Conservation (phyloP, 2,329 filamentous ascomycete species). For the Trichoderma koningii region DNA sequence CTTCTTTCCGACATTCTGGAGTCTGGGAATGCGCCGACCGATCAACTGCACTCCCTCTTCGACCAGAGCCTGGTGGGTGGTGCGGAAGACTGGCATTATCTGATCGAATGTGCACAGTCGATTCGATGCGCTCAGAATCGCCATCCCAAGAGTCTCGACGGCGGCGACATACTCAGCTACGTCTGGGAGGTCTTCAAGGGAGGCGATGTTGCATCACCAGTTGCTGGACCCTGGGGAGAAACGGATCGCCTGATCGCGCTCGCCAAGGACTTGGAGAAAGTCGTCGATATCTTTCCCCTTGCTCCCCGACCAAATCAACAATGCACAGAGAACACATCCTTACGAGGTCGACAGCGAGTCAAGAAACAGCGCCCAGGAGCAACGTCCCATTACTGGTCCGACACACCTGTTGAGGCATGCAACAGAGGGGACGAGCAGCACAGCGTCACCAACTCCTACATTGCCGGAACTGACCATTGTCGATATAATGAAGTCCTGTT, state of each 20-base stretch:
- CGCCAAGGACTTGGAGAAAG: constrained; percentile 36
- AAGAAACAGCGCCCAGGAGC: constrained; percentile 18
- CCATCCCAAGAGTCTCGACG: constrained; percentile 35
- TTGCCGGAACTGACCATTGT: not conserved
- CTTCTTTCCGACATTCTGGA: constrained; percentile 40
- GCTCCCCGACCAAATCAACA: not conserved
- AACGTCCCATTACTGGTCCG: constrained; percentile 38
- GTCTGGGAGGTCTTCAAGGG: constrained; percentile 35
- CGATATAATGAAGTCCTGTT: not conserved
- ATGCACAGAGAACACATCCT: not conserved
- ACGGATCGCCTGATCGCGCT: constrained; percentile 42
- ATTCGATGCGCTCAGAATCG: constrained; percentile 31
- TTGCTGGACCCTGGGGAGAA: constrained; percentile 37
- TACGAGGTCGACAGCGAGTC: constrained; percentile 2
- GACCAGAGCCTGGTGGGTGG: constrained; percentile 39
- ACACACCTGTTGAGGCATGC: not conserved
- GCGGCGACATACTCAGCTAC: constrained; percentile 40
- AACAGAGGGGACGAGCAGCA: not conserved
- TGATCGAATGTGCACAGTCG: constrained; percentile 41
- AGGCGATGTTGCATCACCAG: constrained; percentile 9
- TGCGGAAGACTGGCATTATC: constrained; percentile 40
- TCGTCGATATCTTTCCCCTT: constrained; percentile 29
- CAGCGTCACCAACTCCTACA: not conserved
- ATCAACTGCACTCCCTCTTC: constrained; percentile 37
- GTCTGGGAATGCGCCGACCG: constrained; percentile 32